Evolutionary conservation across 2,329 filamentous ascomycete species (phyloP).

Genomic region (Arachnopeziza araneosa): DNA sequence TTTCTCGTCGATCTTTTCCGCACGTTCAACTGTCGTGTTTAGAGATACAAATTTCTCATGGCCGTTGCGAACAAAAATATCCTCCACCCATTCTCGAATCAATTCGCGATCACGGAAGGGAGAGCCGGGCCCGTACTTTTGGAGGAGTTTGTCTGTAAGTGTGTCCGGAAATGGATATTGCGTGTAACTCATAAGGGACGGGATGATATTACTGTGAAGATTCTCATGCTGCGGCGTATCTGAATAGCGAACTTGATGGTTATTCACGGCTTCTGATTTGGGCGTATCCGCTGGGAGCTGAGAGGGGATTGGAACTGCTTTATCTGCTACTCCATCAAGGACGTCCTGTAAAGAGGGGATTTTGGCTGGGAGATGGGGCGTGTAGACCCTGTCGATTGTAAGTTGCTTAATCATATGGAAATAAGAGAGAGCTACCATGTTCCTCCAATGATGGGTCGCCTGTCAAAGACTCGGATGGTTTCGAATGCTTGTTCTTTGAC

Average conservation of each 20-base stretch:
- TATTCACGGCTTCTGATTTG: constrained; percentile 29
- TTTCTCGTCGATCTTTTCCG: constrained; percentile 40
- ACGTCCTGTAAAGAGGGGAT: not conserved
- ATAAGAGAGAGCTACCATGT: constrained; percentile 41
- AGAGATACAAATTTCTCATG: constrained; percentile 40
- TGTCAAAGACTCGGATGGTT: constrained; percentile 53
- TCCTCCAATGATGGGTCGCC: constrained; percentile 50
- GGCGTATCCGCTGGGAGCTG: constrained; percentile 41
- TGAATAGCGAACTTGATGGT: constrained; percentile 10
- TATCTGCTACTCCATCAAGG: not conserved
- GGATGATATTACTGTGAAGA: constrained; percentile 56
- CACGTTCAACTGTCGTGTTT: constrained; percentile 55
- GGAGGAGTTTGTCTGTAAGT: constrained; percentile 36
- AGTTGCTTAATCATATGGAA: not conserved
- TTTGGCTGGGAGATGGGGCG: not conserved
- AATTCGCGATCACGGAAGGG: constrained; percentile 55
- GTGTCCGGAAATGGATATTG: constrained; percentile 45
- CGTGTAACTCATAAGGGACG: constrained; percentile 51
- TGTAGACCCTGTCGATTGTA: constrained; percentile 1
- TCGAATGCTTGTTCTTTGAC: constrained; percentile 51
- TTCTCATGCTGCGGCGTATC: constrained; percentile 43
- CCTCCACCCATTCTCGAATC: constrained; percentile 48
- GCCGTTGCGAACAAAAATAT: constrained; percentile 44
- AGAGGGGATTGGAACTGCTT: not conserved
- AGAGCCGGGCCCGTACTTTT: constrained; percentile 47